phyloP scores from a whole-genome alignment of 306 rosid species.

The Spatholobus suberectus region DNA sequence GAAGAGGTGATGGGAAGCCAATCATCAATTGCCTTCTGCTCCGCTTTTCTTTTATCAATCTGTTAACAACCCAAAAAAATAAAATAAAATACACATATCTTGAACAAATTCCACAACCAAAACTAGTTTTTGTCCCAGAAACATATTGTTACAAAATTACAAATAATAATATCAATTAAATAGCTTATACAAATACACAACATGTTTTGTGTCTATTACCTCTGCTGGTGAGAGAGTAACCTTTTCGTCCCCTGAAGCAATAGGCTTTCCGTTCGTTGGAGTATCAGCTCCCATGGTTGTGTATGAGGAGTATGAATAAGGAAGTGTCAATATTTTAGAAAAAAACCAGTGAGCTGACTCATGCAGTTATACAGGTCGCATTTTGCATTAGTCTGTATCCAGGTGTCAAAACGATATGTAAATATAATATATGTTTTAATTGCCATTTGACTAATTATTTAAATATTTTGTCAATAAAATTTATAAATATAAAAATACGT shows the following conservation, averaged over 20 bases:
- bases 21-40: conserved; percentile 63
- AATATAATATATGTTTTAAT: too few species aligned
- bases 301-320: too few species aligned
- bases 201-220: neutral
- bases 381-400: too few species aligned
- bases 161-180: neutral
- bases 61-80: neutral
- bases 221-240: neutral
- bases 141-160: neutral
- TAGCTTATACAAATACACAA: neutral
- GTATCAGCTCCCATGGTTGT: too few species aligned
- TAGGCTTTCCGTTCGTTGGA: neutral
- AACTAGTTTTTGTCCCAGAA: neutral
- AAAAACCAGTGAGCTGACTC: too few species aligned
- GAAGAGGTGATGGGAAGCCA: conserved; percentile 89
- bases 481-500: too few species aligned
- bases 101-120: neutral
- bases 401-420: too few species aligned
- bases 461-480: too few species aligned
- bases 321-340: too few species aligned
- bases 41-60: conserved; percentile 34
- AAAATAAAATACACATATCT: neutral
- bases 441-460: too few species aligned
- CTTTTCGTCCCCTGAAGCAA: neutral
- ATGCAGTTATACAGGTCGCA: too few species aligned